Percentiles rank a stretch among this genome's conserved stretches.
Conservation (phyloP, 805 yeast species). For the Pichia rugopelliculosa region DNA sequence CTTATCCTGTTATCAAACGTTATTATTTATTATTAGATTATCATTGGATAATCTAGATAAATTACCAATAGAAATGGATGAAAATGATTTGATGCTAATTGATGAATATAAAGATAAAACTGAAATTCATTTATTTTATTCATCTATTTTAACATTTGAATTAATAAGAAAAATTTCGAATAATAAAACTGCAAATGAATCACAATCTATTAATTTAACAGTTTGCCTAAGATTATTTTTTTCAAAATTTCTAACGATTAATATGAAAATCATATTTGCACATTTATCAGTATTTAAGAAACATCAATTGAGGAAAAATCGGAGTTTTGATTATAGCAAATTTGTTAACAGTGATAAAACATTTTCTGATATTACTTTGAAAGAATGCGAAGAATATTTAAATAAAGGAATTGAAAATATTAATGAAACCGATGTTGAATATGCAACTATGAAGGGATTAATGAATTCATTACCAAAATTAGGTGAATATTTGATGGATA, state of each 20-base stretch:
- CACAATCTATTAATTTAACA: background rate
- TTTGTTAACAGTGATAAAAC: background rate
- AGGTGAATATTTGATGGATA: conserved; percentile 12
- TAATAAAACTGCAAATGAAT: background rate
- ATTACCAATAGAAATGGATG: background rate
- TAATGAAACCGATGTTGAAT: background rate
- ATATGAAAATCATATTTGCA: conserved; percentile 3
- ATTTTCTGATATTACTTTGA: background rate
- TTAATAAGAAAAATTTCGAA: conserved; percentile 3
- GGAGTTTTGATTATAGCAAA: background rate
- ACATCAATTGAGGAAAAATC: background rate
- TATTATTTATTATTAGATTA: conserved; percentile 3
- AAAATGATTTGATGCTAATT: background rate
- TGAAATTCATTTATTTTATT: conserved; percentile 4
- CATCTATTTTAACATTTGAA: background rate
- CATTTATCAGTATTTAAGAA: background rate
- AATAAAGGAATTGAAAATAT: background rate
- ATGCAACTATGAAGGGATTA: background rate
- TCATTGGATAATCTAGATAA: conserved; percentile 5
- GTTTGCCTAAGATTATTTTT: conserved; percentile 1
- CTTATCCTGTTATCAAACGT: background rate
- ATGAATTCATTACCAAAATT: conserved; percentile 11
- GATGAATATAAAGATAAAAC: conserved; percentile 1
- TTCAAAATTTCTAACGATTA: background rate
- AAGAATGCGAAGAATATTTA: conserved; percentile 3